Base-by-base conservation (phyloP, 352 stramenopile species). In the Blastocystis sp. region DNA sequence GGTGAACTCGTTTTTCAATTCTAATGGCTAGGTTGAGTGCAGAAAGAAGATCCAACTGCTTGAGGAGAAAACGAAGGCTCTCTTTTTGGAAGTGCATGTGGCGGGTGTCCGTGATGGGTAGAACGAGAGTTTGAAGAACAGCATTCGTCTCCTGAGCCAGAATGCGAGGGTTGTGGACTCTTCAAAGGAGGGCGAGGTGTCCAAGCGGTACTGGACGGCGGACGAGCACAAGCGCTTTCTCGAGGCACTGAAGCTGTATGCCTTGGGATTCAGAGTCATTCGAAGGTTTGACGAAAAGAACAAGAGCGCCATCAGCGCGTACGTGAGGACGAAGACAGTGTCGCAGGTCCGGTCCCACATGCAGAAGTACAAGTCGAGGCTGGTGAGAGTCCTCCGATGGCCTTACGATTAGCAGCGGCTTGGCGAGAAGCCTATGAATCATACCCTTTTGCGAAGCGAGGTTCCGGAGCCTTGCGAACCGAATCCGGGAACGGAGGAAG, bases 51-150 rank as follows among this genome's bases (percentile, higher is more conserved):
- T 77, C n/a, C 7, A 59, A 53, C 41, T 53, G 40, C 60, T 77
- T n/a, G 66, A 77, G 52, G 34, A 53, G 7, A 77, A 77, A 34
- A 14, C 60, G 19, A 77, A 77, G n/a, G 45, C n/a, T 59, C 34
- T 77, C 1, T 77, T 60, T 23, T 34, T 61, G 7, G 66, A 77
- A 19, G 66, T 59, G 60, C n/a, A 41, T 23, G 17, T 34, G 53
- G 7, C 28, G 28, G 10, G 0, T 10, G 2, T 19, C 10, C 23
- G n/a, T 53, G 9, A 53, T 10, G 9, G 53, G 40, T 60, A 77
- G 66, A 77, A 77, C 52, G 66, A 77, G 34, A 77, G 41, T 17
- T 34, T 77, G 19, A 77, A 77, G 41, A 77, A 60, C n/a, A 43
- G 60, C 38, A 38, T 77, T 9, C n/a, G 45, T 2, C 14, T 77